Conservation (phyloP, 2,329 filamentous ascomycete genomes). For the Penicillium rolfsii region DNA sequence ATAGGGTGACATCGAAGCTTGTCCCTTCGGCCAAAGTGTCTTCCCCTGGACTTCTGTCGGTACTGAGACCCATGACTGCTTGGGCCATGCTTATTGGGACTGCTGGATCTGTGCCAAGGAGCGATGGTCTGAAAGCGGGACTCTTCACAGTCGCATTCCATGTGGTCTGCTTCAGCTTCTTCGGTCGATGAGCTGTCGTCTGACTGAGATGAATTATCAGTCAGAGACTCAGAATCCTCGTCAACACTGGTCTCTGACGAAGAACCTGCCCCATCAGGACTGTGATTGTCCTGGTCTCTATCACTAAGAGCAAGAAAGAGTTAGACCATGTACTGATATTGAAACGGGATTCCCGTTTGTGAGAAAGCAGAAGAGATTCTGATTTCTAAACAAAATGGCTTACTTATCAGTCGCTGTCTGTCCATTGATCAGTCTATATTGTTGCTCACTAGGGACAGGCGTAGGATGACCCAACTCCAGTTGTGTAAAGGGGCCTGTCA, state of each 20-base stretch:
- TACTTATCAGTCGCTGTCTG: constrained; percentile 11
- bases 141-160: constrained; percentile 23
- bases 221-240: constrained; percentile 35
- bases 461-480: constrained; percentile 9
- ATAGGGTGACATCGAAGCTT: constrained; percentile 10
- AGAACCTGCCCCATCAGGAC: constrained; percentile 18
- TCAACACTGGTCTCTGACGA: constrained; percentile 29
- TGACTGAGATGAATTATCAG: constrained; percentile 27
- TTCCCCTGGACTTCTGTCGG: constrained; percentile 8
- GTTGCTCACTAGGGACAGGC: neutral
- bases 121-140: constrained; percentile 26
- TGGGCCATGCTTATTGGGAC: constrained; percentile 19
- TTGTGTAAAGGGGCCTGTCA: constrained; percentile 17
- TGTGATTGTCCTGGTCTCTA: neutral
- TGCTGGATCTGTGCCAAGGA: constrained; percentile 25
- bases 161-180: constrained; percentile 29
- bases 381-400: neutral
- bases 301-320: neutral
- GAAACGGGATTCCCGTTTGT: neutral
- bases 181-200: constrained; percentile 36
- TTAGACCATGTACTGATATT: constrained; percentile 1
- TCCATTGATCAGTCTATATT: neutral
- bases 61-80: constrained; percentile 4
- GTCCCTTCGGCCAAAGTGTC: constrained; percentile 16
- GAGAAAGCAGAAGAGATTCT: neutral